Conservation (phyloP, 2,329 filamentous ascomycete species). For the Aspergillus niger region DNA sequence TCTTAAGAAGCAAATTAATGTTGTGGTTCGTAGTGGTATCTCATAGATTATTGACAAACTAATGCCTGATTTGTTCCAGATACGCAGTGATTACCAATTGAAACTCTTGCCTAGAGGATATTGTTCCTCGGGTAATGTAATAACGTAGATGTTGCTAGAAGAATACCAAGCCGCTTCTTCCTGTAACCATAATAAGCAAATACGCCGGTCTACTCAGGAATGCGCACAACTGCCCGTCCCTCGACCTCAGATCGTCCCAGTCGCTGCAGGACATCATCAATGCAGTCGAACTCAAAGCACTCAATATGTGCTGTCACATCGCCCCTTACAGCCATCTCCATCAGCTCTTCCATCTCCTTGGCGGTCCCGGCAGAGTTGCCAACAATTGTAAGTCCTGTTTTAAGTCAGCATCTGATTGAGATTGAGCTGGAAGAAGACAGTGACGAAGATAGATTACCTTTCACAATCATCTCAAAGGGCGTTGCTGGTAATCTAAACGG, state of each 20-base stretch:
- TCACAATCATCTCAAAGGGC: constrained; percentile 52
- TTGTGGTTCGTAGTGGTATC: no score
- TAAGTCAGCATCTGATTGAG: constrained; percentile 6
- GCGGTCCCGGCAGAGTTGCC: constrained; percentile 51
- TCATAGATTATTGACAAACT: no score
- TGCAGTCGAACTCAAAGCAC: constrained; percentile 38
- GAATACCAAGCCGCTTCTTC: no score
- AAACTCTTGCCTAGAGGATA: no score
- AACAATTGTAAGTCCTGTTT: constrained; percentile 45
- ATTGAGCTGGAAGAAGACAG: neutral
- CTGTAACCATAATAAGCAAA: no score
- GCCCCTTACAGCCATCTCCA: constrained; percentile 46
- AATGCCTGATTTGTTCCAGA: no score
- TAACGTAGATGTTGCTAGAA: no score
- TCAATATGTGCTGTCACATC: constrained; percentile 43
- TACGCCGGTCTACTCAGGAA: constrained; percentile 25
- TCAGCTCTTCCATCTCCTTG: constrained; percentile 49
- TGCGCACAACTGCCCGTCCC: constrained; percentile 40
- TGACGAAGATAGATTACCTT: constrained; percentile 30
- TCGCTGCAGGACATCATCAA: constrained; percentile 38
- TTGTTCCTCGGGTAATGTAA: no score
- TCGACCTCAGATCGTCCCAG: constrained; percentile 41
- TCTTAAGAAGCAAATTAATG: no score
- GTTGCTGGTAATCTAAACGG: constrained; percentile 49
- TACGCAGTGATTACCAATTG: no score